phyloP scores from a whole-genome alignment of 208 protist genomes.

The Trichomonas gallinae region DNA sequence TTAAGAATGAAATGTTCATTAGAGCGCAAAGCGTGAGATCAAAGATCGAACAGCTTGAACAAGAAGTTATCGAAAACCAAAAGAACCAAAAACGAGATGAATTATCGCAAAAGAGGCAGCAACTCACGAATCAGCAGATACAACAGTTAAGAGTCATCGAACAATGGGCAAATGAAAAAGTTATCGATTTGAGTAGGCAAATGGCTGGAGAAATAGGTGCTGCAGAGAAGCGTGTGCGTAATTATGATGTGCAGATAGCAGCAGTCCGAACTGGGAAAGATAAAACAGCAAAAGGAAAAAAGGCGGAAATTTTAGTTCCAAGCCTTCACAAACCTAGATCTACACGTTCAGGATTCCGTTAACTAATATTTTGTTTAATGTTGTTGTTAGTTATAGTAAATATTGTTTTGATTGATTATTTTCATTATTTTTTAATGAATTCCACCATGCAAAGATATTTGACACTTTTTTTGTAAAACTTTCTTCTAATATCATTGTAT shows the following conservation, averaged over 20 bases:
- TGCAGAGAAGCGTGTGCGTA: background rate
- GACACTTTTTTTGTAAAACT: too few relatives aligned
- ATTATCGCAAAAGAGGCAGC: background rate
- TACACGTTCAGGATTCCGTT: background rate
- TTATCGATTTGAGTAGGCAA: background rate
- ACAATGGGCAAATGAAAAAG: background rate
- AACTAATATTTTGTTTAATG: background rate
- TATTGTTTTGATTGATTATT: background rate
- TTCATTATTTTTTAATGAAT: too few relatives aligned
- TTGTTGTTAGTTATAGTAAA: background rate
- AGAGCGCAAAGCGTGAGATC: background rate
- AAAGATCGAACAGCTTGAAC: background rate
- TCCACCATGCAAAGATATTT: too few relatives aligned
- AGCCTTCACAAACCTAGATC: background rate
- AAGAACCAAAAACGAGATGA: background rate
- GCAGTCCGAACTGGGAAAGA: background rate
- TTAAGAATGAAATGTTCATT: background rate
- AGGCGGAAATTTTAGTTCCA: background rate
- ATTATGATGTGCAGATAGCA: background rate
- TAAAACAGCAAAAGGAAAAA: background rate
- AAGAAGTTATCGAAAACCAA: background rate
- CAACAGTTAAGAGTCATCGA: background rate
- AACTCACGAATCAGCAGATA: background rate
- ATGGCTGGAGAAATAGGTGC: background rate
- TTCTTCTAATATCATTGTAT: too few relatives aligned